Conservation (phyloP, 192 early-diverging fungal species). For the Coemansia sp. region DNA sequence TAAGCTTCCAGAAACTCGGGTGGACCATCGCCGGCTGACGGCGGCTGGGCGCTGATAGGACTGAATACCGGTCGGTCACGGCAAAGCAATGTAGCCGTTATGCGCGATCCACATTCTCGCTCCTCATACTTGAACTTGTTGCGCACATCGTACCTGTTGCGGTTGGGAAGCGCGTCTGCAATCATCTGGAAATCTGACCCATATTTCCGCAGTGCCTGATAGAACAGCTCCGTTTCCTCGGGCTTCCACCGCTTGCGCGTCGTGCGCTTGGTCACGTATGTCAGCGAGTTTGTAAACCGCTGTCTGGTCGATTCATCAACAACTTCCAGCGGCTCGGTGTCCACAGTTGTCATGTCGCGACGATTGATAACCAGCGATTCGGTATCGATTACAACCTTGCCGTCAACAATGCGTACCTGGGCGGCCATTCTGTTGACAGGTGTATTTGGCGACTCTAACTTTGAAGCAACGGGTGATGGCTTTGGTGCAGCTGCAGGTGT, state of each 20-base stretch:
- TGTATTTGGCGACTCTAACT: not conserved
- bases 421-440: constrained; percentile 30
- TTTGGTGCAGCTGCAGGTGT: not conserved
- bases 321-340: constrained; percentile 30
- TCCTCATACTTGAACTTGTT: constrained; percentile 54
- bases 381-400: constrained; percentile 43
- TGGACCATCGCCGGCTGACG: constrained; percentile 4
- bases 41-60: not conserved
- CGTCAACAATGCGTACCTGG: constrained; percentile 50
- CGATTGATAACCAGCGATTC: constrained; percentile 48
- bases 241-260: constrained; percentile 37
- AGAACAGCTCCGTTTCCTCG: constrained; percentile 48
- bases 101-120: constrained; percentile 12
- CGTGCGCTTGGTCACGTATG: constrained; percentile 33
- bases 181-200: constrained; percentile 53
- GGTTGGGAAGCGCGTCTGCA: constrained; percentile 23
- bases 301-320: constrained; percentile 42
- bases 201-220: constrained; percentile 28
- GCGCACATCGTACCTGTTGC: constrained; percentile 43
- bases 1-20: constrained; percentile 16
- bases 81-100: constrained; percentile 36
- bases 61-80: constrained; percentile 10
- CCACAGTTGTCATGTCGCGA: constrained; percentile 27
- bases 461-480: not conserved
- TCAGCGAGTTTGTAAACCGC: constrained; percentile 45